Conservation (phyloP, 441 rosid species). For the Cnidoscolus chayamansa region DNA sequence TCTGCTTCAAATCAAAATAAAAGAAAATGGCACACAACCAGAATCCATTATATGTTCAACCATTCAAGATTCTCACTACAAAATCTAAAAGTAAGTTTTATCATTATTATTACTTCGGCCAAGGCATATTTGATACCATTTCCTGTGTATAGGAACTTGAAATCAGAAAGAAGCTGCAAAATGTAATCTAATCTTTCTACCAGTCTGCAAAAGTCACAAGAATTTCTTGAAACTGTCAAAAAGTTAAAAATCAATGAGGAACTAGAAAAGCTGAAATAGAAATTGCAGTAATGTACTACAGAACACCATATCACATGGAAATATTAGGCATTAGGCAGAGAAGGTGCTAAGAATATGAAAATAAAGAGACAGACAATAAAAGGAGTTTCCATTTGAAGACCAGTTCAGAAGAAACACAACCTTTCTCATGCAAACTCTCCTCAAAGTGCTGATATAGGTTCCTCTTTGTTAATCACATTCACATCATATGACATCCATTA, state of each 20-base stretch:
- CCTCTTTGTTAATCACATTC: slow-evolving; percentile 33
- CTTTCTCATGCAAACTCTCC: slow-evolving; percentile 12
- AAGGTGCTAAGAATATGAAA: neutral
- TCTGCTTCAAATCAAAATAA: slow-evolving; percentile 4
- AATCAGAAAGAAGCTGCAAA: neutral
- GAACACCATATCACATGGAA: neutral
- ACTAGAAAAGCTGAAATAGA: neutral
- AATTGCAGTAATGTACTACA: neutral
- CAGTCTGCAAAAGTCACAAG: neutral
- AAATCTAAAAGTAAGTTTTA: neutral
- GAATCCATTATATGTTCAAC: slow-evolving; percentile 1
- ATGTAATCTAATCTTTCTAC: neutral
- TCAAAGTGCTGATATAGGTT: slow-evolving; percentile 20
- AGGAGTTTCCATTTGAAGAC: slow-evolving; percentile 10
- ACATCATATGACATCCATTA: slow-evolving; percentile 20
- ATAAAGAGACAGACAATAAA: neutral
- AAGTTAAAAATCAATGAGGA: neutral
- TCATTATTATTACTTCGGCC: too few species aligned
- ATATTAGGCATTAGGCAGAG: neutral
- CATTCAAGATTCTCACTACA: slow-evolving; percentile 3
- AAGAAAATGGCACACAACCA: neutral
- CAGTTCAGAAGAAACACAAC: slow-evolving; percentile 16
- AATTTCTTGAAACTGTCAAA: neutral
- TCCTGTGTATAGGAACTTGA: slow-evolving; percentile 8
- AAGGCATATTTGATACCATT: neutral